A percentile compares a stretch with the other conserved stretches of the same genome.
Conservation (phyloP, 2,329 filamentous ascomycete species). For the Orbilia ellipsospora region DNA sequence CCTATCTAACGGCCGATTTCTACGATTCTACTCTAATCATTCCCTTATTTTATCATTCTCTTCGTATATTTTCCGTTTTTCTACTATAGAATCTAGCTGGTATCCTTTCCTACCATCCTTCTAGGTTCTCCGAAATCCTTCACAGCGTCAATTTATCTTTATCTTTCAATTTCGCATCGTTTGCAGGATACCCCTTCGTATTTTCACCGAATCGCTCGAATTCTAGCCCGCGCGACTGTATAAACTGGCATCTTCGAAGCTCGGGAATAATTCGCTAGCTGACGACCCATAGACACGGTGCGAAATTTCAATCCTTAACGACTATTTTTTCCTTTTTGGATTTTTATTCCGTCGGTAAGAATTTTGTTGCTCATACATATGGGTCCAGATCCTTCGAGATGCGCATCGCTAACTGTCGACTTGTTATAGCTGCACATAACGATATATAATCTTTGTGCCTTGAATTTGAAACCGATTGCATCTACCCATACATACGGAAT, state of each 20-base stretch:
- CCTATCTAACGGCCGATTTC: constrained; percentile 31
- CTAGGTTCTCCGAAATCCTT: constrained; percentile 17
- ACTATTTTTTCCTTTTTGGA: constrained; percentile 16
- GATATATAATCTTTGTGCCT: constrained; percentile 39
- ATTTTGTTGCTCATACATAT: not conserved
- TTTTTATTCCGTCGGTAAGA: not conserved
- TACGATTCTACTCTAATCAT: constrained; percentile 34
- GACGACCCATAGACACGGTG: constrained; percentile 47
- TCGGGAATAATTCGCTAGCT: constrained; percentile 41
- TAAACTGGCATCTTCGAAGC: constrained; percentile 41
- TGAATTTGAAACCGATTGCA: constrained; percentile 30
- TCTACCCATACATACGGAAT: constrained; percentile 30
- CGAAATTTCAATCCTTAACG: constrained; percentile 41
- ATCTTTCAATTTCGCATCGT: constrained; percentile 47
- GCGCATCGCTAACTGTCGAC: constrained; percentile 36
- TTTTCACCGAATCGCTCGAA: constrained; percentile 31
- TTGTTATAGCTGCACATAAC: constrained; percentile 44
- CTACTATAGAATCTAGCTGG: constrained; percentile 14
- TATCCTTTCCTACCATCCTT: constrained; percentile 10
- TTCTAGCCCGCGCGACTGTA: constrained; percentile 44
- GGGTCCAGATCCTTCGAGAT: constrained; percentile 34
- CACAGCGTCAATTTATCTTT: constrained; percentile 14
- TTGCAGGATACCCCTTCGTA: constrained; percentile 49
- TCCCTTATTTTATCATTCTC: constrained; percentile 15
- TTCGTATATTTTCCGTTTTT: constrained; percentile 21